Evolutionary conservation across 495 filamentous ascomycete species (phyloP), one percentile per base, ranked within the genome.

Genomic region (Penicillium riverlandense): DNA sequence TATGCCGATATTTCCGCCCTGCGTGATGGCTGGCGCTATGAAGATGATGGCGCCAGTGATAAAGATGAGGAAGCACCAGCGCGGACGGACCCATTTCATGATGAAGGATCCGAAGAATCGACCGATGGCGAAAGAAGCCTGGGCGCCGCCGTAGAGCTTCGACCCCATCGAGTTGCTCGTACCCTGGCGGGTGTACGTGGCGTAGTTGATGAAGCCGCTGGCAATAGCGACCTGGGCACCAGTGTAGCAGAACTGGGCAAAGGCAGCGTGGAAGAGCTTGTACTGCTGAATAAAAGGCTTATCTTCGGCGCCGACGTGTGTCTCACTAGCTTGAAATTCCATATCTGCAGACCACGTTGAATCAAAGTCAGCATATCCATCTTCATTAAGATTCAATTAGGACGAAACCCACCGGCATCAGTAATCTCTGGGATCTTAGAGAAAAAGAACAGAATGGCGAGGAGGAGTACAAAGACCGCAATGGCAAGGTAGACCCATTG

Each of bases 401-500:
- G 22, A 6, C 22, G 4, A 22, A 22, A 22, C 22, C 22, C 6
- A 22, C 22, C 22, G 22, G 22, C 74, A 45, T 78, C 75, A 0
- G 75, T 77, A 30, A 79, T 63, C 43, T 81, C 76, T 8, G 76
- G 77, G 31, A 79, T 72, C 33, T 65, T 61, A 22, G 69, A 63
- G 30, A 70, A 36, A 44, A 67, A 72, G 35, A 72, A 72, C 5
- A 69, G 61, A 6, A 40, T 53, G 0, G 76, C 78, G 13, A 86
- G 75, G 16, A 75, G 63, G 38, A 83, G 84, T 43, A 83, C 83
- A 47, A 88, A 82, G 33, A 84, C 77, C 4, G 83, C 83, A 40
- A 87, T 80, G 38, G 75, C 83, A 0, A 88, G 73, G 54, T 88
- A 90, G 0, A 82, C 65, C 84, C 85, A 88, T 58, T 90, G 85